phyloP scores from a whole-genome alignment of 345 rosid species.

The Camelina sativa region DNA sequence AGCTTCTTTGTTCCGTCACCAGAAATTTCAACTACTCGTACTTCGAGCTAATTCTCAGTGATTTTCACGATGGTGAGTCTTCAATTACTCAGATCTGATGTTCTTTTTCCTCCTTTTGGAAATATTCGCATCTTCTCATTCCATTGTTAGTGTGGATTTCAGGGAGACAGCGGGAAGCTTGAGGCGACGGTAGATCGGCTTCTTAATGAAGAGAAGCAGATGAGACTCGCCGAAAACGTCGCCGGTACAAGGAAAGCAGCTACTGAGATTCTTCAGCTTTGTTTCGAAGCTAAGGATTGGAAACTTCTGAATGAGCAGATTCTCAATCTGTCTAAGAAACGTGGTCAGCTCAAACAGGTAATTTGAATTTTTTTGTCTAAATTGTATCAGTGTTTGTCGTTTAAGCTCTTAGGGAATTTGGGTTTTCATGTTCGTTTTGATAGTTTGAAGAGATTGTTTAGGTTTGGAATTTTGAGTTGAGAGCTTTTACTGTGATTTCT shows the following conservation, averaged over 20 bases:
- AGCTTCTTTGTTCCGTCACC: slow-evolving; percentile 21
- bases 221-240: slow-evolving; percentile 82
- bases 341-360: slow-evolving; percentile 99
- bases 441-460: not conserved
- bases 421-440: not conserved
- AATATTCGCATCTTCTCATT: slow-evolving; percentile 37
- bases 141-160: slow-evolving; percentile 34
- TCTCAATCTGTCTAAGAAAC: slow-evolving; percentile 79
- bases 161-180: slow-evolving; percentile 66
- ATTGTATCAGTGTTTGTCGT: not conserved
- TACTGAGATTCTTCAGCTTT: slow-evolving; percentile 77
- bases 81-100: slow-evolving; percentile 38
- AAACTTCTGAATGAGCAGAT: slow-evolving; percentile 72
- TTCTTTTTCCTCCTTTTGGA: slow-evolving; percentile 7
- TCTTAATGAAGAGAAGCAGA: slow-evolving; percentile 89
- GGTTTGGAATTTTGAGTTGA: not conserved
- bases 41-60: slow-evolving; percentile 5
- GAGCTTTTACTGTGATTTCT: not conserved
- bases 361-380: not conserved
- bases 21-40: slow-evolving; percentile 9
- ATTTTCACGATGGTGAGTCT: slow-evolving; percentile 40
- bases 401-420: slow-evolving; percentile 19
- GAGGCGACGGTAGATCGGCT: slow-evolving; percentile 77
- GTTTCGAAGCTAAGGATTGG: slow-evolving; percentile 95
- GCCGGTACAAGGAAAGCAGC: slow-evolving; percentile 87